Conservation (phyloP, 208 protist species). For the Trypanosoma mega region DNA sequence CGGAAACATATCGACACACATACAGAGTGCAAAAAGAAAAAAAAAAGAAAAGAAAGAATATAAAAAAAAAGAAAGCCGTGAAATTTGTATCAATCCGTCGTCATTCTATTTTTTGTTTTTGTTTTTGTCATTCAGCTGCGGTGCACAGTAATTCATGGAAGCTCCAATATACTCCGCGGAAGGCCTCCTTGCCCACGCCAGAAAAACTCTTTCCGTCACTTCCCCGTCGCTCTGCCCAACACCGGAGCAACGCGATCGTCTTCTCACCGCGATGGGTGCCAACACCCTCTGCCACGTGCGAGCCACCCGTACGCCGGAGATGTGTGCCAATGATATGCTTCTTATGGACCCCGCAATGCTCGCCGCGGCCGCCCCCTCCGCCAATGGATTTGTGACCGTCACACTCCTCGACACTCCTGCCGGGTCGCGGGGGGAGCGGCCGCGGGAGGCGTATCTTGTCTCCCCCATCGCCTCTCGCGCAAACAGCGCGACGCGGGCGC, state of each 20-base stretch:
- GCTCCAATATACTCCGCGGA: constrained; percentile 14
- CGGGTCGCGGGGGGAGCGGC: too few species aligned
- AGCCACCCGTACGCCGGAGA: background rate
- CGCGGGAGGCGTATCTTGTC: background rate
- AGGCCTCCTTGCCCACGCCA: background rate
- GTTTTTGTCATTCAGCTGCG: too few species aligned
- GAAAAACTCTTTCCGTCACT: background rate
- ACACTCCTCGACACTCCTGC: background rate
- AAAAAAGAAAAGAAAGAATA: too few species aligned
- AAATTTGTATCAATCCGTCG: too few species aligned
- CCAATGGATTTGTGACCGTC: constrained; percentile 12
- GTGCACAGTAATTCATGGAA: too few species aligned
- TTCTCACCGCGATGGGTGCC: background rate
- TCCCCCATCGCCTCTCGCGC: background rate
- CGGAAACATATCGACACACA: too few species aligned
- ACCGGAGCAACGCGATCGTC: background rate
- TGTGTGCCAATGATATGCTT: constrained; percentile 11
- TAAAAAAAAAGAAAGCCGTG: too few species aligned
- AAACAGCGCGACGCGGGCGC: background rate
- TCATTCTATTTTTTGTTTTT: too few species aligned
- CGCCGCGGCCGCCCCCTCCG: background rate
- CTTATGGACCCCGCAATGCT: constrained; percentile 4
- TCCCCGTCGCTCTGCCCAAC: background rate
- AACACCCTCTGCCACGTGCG: background rate
- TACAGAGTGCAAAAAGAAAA: too few species aligned